Base-by-base conservation (phyloP, 305 asterid genomes). In the Fraxinus sp. region DNA sequence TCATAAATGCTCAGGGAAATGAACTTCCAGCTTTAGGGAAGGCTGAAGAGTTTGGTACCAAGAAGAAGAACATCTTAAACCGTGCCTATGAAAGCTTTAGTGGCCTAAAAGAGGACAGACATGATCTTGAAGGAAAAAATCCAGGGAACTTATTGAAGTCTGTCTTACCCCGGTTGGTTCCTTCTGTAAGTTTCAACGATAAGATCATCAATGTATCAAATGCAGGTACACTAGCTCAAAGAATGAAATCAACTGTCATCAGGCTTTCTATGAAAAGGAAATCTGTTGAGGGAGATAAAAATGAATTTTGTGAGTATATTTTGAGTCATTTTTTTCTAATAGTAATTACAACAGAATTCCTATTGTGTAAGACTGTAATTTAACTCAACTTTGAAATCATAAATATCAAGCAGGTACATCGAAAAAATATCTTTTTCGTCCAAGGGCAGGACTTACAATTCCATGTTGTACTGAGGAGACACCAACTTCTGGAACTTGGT, bases 381-480 rank as follows among this genome's bases (percentile, higher is more conserved):
- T 75, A 49, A 64, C 41, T 62, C 0, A 13, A 70, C 75, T 80
- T 64, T 41, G 75, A 68, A 35, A 57, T 62, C 32, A 35, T 16
- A 37, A 41, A 37, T 43, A 46, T 84, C 24, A n/a, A 86, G 14
- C 84, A 93, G 98, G 97, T 86, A 81, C 96, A 84, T 92, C 98
- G 18, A 79, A 83, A 78, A 93, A 90, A 76, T 95, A 84, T 88
- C 86, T 95, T 39, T 93, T 89, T 85, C 96, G 93, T 81, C 98
- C 99, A 41, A 89, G 98, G 84, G 95, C 97, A 75, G 99, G 98
- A 83, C 87, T 92, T 62, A 81, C 92, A 83, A 90, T 97, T 83
- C 98, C 97, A 8, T 82, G 91, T 77, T 90, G 97, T 84, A 85
- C 88, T 52, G 96, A 91, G 43, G 97, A 90, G 89, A 95, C 93